Conservation (phyloP, 805 yeast genomes). For the Wickerhamomyces mucosus region DNA sequence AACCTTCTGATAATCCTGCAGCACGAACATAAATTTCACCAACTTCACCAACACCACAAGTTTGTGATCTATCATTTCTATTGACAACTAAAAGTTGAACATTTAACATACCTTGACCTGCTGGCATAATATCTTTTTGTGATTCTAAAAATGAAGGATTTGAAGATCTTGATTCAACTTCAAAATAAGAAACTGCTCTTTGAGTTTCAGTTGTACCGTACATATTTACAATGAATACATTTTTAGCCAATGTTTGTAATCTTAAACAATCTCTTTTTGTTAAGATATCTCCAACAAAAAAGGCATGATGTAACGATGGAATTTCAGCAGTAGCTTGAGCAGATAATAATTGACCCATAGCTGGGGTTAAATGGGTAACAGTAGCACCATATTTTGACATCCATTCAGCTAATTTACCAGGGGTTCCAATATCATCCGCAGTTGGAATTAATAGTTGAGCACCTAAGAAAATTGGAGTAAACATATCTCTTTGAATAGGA, state of each 20-base stretch:
- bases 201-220: conserved; percentile 99
- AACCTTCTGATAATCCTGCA: conserved; percentile 95
- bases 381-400: conserved; percentile 86
- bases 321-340: conserved; percentile 91
- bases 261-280: conserved; percentile 96
- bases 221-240: conserved; percentile 90
- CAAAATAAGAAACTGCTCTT: conserved; percentile 92
- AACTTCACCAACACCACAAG: conserved; percentile 98
- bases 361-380: conserved; percentile 97
- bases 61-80: conserved; percentile 76
- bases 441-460: conserved; percentile 92
- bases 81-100: conserved; percentile 93
- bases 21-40: conserved; percentile 99
- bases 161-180: conserved; percentile 61
- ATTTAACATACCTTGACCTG: conserved; percentile 95
- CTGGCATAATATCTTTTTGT: conserved; percentile 95
- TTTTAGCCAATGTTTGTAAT: conserved; percentile 84
- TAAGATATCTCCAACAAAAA: conserved; percentile 94
- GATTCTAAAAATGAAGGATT: conserved; percentile 70
- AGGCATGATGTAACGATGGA: conserved; percentile 86
- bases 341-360: conserved; percentile 95
- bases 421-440: conserved; percentile 96
- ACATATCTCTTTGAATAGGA: conserved; percentile 98
- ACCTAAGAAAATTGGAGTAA: conserved; percentile 93
- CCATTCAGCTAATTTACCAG: conserved; percentile 97